Evolutionary conservation across 306 rosid genomes (phyloP), one percentile per base, ranked within the genome.

Genomic region (Quillaja saponaria): DNA sequence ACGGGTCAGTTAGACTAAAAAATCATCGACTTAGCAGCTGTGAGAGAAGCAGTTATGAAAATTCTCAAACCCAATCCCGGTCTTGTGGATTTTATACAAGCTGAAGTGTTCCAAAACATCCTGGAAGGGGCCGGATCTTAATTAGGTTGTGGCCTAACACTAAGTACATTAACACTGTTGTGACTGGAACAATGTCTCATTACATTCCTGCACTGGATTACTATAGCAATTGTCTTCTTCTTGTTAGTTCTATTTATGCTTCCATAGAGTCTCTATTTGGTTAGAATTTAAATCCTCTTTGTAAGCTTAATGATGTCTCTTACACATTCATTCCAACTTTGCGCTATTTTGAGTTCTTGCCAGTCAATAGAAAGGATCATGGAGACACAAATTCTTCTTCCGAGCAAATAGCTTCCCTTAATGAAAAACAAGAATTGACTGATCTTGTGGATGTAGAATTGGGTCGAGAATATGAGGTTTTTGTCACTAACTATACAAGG

Each of bases 151-250:
- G 82, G 75, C 82, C 75, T 31, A 77, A 77, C 38, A 62, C 82
- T 5, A 67, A 77, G 55, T 77, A 77, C 50, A 44, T 77, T 12
- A 78, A 66, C 55, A 74, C 71, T 44, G 61, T 71, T 61, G 82
- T 71, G 48, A 77, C 82, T 2, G 78, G 82, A 16, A 77, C 82
- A 1, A 67, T 71, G 78, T 71, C 82, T 14, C 82, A 71, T 39
- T 71, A 77, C 28, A 77, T 77, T 49, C 74, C 78, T 16, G 67
- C 67, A 0, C 33, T 77, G 10, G 64, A 77, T 58, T 55, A 46
- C 34, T 77, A 67, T 31, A 67, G 78, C 55, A 63, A 72, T 57
- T 67, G 75, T 2, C 82, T 77, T 10, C 78, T 74, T 2, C 69
- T 77, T 17, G 78, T 77, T 61, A 71, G 71, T 48, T 66, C 75